Evolutionary conservation across 192 early-diverging fungal species (phyloP), one percentile per base, ranked within the genome.

Genomic region (Mortierella hygrophila): DNA sequence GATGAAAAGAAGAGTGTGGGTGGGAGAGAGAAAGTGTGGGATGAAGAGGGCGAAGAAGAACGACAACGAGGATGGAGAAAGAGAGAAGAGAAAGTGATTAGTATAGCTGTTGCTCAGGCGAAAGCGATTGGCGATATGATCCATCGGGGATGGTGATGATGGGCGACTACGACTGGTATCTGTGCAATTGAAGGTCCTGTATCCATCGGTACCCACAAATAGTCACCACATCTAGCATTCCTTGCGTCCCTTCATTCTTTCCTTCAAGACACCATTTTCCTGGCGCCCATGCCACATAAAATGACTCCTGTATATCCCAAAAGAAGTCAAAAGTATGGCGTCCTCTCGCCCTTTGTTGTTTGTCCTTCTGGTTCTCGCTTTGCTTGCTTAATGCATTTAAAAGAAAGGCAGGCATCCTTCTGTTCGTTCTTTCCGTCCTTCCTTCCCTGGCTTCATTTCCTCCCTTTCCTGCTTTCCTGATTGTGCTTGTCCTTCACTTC

Each of bases 351-450:
- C 32, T 70, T 2, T 42, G 3, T 2, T 70, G 4, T 35, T 41
- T 41, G 32, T n/a, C 32, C 35, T 70, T 38, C 18, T 32, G 20
- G 26, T 38, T 69, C 20, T 69, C 15, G 60, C 29, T 65, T 65
- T 65, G 60, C 26, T 65, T 65, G 60, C 60, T 65, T 65, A 65
- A 65, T 65, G 60, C 60, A 65, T 65, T 63, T 13, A 32, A 6
- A 18, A 52, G 16, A 52, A 52, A 52, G 29, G 4, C 38, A 65
- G 29, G 26, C 60, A 32, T 65, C 60, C 60, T 65, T 29, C 44
- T 23, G 65, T 29, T 68, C 35, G 37, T 37, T 15, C n/a, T 70
- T 41, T 42, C 35, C 26, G 13, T 41, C 68, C 10, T 38, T 70
- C 37, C 69, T 70, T 38, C 41, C 69, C 15, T 42, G 69, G 35